A percentile compares a stretch with the other conserved stretches of the same genome.
phyloP scores from a whole-genome alignment of 257 asterid genomes.

The Solanum appendiculatum region DNA sequence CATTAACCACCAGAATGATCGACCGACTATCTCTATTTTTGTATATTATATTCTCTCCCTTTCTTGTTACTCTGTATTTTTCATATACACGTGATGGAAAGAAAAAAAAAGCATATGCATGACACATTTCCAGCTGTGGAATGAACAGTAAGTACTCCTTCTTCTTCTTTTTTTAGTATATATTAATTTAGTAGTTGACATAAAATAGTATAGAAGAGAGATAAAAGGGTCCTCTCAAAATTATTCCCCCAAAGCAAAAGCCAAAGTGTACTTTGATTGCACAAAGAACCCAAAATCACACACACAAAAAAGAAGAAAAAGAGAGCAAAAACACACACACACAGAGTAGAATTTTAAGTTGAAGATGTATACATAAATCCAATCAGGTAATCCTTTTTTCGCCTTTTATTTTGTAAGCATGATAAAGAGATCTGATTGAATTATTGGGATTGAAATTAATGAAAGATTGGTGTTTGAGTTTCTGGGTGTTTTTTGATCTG shows the following conservation, averaged over 20 bases:
- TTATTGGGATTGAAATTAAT: slow-evolving; percentile 13
- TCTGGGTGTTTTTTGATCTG: slow-evolving; percentile 48
- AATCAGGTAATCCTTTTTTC: slow-evolving; percentile 27
- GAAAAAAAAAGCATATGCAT: neutral
- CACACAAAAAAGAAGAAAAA: slow-evolving; percentile 6
- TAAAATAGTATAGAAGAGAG: slow-evolving; percentile 12
- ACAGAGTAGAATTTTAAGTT: neutral
- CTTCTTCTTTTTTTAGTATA: neutral
- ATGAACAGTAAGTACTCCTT: neutral
- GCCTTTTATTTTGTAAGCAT: neutral
- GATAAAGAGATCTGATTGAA: slow-evolving; percentile 45
- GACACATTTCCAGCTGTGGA: neutral
- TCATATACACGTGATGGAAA: neutral
- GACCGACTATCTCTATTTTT: neutral
- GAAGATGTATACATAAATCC: slow-evolving; percentile 1
- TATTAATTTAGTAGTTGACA: neutral
- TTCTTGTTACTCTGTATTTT: neutral
- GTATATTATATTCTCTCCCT: neutral
- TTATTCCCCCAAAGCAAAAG: slow-evolving; percentile 46
- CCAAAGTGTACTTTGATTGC: slow-evolving; percentile 1
- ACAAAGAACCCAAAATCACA: neutral
- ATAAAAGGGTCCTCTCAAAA: slow-evolving; percentile 36
- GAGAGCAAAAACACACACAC: neutral
- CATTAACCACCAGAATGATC: no score
- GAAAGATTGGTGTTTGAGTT: slow-evolving; percentile 30